Evolutionary conservation across 345 rosid species (phyloP), one percentile per base, ranked within the genome.

Genomic region (Eucalyptus tenuipes): DNA sequence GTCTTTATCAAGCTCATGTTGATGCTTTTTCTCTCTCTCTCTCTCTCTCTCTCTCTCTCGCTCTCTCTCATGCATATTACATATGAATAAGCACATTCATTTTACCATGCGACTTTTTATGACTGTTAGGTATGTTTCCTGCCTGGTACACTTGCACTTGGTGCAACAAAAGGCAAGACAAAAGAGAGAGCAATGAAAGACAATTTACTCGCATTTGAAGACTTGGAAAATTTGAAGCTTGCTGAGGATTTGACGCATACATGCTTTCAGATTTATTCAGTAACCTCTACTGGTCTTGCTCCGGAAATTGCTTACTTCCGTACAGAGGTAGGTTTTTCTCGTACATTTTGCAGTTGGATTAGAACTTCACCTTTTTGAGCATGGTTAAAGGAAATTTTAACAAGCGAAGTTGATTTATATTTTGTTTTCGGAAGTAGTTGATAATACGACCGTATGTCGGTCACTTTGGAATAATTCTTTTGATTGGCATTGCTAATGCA

Each of bases 301-400:
- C 99, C 99, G 25, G 99, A 98, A 93, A 98, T 96, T 91, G 99
- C 97, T 86, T 98, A 97, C 93, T 98, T 98, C 90, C 99, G 96
- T 89, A 95, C 99, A 49, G 50, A 94, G 96, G 99, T 95, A 88
- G 86, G 95, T 91, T 86, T 47, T 82, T 66, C 88, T 64, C 4
- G 7, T 57, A 14, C 82, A 85, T 44, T 86, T 75, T 40, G 47
- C 47, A 40, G 47, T 75, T 75, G 47, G 47, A 75, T 75, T 5
- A 57, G 42, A 87, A 37, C 45, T 66, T 87, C 33, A 53, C 68
- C 88, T 81, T 49, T 68, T 37, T 49, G 61, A 71, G 81, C 40
- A 17, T 71, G 45, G 44, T 71, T 37, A 71, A 68, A 18, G 25
- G 44, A 33, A 71, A 71, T 71, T 71, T 71, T 71, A 71, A 17